These are phyloP conservation scores for Erodium chrysanthum DNA, from an alignment of 441 rosid genomes.

Conservation along the genomic window DNA sequence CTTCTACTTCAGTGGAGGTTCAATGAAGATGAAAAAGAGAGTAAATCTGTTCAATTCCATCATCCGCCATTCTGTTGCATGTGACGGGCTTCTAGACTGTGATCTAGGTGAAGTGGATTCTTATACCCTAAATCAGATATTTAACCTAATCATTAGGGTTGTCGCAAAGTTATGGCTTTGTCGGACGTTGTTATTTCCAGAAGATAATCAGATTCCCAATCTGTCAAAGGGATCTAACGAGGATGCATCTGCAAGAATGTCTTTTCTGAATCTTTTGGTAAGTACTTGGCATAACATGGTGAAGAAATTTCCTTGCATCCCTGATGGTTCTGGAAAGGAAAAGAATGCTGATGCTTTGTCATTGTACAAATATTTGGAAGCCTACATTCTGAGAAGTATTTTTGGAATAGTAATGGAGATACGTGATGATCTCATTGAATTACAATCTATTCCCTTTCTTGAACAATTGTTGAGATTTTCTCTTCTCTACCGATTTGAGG, in stretches of 20 bases:
- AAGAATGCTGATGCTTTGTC: conserved; percentile 26
- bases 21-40: conserved; percentile 35
- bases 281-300: conserved; percentile 55
- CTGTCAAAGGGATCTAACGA: conserved; percentile 25
- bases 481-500: conserved; percentile 76
- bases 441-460: conserved; percentile 58
- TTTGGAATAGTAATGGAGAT: conserved; percentile 37
- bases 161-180: conserved; percentile 52
- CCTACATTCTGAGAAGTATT: conserved; percentile 54
- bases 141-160: conserved; percentile 50
- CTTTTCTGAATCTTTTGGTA: conserved; percentile 44
- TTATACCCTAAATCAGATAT: conserved; percentile 33
- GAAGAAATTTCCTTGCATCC: conserved; percentile 34
- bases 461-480: conserved; percentile 54
- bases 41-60: conserved; percentile 49
- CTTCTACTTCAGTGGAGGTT: conserved; percentile 38
- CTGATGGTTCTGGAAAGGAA: conserved; percentile 25
- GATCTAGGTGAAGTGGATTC: conserved; percentile 37
- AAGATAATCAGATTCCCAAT: conserved; percentile 24
- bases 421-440: conserved; percentile 41
- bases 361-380: conserved; percentile 57
- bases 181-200: conserved; percentile 50
- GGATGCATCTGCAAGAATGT: conserved; percentile 35
- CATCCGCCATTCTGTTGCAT: conserved; percentile 27
- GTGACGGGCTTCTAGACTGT: conserved; percentile 48